Base-by-base conservation (phyloP, 495 filamentous ascomycete species). In the Xylaria grammica region DNA sequence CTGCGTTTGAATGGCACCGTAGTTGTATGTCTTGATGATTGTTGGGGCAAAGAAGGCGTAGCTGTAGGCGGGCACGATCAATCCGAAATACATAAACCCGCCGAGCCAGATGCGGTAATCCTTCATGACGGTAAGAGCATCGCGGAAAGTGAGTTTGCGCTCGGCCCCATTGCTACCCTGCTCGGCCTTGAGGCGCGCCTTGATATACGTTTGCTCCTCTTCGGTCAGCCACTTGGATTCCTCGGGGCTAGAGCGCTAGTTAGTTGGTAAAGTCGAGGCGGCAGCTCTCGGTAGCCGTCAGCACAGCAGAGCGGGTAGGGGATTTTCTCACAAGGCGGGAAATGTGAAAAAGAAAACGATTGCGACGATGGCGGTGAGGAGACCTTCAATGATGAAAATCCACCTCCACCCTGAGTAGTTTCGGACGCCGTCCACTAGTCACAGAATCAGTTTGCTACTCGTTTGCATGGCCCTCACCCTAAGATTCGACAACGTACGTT, bases 331-430 rank as follows among this genome's bases (percentile, higher is more conserved):
- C 78, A 97, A 97, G 64, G 87, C 86, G 0, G 94, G 91, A 36
- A 98, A 84, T 17, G 89, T 71, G 74, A 96, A 97, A 80, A 90
- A 91, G 75, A 92, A 90, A 19, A 86, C 36, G 29, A 94, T 64
- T 0, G 91, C 85, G n/a, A 96, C 79, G 27, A 92, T 70, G 57
- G 83, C 84, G 5, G 94, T 96, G 40, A 96, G 70, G 0, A 82
- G 40, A 11, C 94, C 94, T 78, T 97, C 94, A 5, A 87, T 63
- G 45, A 88, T 85, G 58, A 88, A 88, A 53, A 88, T 85, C 95
- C 95, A 97, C 45, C 94, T 84, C 94, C 94, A 99, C 51, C 92
- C 94, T 1, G 72, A 69, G 66, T 92, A 94, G 36, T 87, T 88
- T 29, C 85, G 75, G 24, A 93, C 72, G 11, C 81, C 81, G 65